Percentiles rank a stretch among this genome's conserved stretches.
Conservation (phyloP, 208 protist species). For the Herpetomonas samuelpessoai region DNA sequence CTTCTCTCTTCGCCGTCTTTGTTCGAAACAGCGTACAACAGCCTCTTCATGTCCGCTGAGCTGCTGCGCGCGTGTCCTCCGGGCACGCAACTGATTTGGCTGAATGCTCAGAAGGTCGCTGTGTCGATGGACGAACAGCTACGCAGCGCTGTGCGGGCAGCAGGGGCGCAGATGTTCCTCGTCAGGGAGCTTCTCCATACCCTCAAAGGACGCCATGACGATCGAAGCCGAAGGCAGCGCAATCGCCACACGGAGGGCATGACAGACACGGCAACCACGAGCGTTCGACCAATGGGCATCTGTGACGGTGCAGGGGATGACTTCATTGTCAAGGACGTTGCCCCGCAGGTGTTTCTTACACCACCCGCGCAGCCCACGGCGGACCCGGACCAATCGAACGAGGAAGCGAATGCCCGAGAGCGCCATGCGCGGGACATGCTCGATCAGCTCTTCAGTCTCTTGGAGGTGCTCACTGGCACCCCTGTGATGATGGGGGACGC, state of each 20-base stretch:
- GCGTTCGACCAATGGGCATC: neutral
- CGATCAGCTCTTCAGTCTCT: conserved; percentile 44
- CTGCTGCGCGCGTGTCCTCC: conserved; percentile 53
- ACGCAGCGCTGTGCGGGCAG: conserved; percentile 35
- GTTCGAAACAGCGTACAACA: conserved; percentile 64
- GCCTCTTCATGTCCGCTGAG: conserved; percentile 75
- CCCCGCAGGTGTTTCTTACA: neutral
- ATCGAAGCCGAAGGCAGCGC: no score
- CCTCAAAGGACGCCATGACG: neutral
- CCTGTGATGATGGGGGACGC: conserved; percentile 65
- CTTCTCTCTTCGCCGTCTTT: conserved; percentile 31
- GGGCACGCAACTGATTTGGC: conserved; percentile 47
- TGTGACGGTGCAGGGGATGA: neutral
- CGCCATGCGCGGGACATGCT: conserved; percentile 27
- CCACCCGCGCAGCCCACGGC: neutral
- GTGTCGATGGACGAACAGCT: conserved; percentile 20
- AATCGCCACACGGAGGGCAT: neutral
- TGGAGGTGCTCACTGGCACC: conserved; percentile 53
- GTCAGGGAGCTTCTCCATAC: conserved; percentile 25
- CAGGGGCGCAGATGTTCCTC: conserved; percentile 60
- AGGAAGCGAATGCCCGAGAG: neutral
- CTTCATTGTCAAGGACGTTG: neutral
- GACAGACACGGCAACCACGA: neutral
- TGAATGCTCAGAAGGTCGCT: conserved; percentile 45
- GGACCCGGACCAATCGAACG: neutral